phyloP scores from a whole-genome alignment of 2,329 filamentous ascomycete genomes.

The Cordyceps javanica region DNA sequence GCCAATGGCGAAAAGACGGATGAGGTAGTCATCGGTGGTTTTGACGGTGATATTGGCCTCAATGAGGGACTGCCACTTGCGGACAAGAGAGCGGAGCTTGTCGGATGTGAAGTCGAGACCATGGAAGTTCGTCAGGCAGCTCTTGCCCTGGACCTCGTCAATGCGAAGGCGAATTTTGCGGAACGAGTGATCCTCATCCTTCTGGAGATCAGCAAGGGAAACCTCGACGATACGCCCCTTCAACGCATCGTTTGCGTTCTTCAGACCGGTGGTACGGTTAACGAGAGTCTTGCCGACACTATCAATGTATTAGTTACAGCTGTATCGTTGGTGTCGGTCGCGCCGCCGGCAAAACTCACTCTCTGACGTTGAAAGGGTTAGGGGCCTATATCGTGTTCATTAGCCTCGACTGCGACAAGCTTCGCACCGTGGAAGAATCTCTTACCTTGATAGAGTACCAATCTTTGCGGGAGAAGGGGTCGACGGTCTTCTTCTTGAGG shows the following conservation, averaged over 20 bases:
- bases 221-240: slow-evolving; percentile 99
- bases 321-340: slow-evolving; percentile 11
- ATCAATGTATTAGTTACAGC: slow-evolving; percentile 22
- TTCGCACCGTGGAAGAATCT: neutral
- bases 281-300: slow-evolving; percentile 99
- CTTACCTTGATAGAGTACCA: slow-evolving; percentile 95
- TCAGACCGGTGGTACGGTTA: slow-evolving; percentile 98
- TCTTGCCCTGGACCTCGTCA: slow-evolving; percentile 99
- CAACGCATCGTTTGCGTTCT: slow-evolving; percentile 98
- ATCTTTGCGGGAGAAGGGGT: slow-evolving; percentile 98
- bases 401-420: neutral
- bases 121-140: slow-evolving; percentile 99
- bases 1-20: slow-evolving; percentile 96
- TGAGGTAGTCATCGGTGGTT: slow-evolving; percentile 99
- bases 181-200: slow-evolving; percentile 99
- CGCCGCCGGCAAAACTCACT: slow-evolving; percentile 58
- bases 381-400: slow-evolving; percentile 58
- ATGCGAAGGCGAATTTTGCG: slow-evolving; percentile 99
- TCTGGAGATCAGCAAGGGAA: slow-evolving; percentile 97
- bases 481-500: slow-evolving; percentile 98
- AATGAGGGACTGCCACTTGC: slow-evolving; percentile 99
- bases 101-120: slow-evolving; percentile 99
- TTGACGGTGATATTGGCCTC: slow-evolving; percentile 99
- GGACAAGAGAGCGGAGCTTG: slow-evolving; percentile 97
- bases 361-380: slow-evolving; percentile 90